Evolutionary conservation across 768 basidiomycete genomes (phyloP), one percentile per base, ranked within the genome.

Genomic region (Macrolepiota fuliginosa): DNA sequence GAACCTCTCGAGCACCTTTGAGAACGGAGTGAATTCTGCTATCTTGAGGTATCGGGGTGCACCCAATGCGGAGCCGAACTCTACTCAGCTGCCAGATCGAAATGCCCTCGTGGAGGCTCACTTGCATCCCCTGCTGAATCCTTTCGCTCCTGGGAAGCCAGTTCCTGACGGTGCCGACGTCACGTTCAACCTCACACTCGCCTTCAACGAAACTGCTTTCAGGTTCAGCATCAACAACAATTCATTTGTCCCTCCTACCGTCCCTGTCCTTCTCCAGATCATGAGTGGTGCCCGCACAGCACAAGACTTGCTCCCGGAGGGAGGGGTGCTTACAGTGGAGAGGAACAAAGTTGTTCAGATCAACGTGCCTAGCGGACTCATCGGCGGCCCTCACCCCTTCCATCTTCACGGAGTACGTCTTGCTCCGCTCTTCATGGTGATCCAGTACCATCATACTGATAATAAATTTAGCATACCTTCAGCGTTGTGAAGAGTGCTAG

Each of bases 341-440:
- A 64, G 66, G 3, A 79, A 83, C 62, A 76, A 79, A 62, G 74
- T 78, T n/a, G 74, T 86, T 55, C 82, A 86, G 61, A 49, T 85
- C 15, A 73, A 74, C n/a, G 1, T 60, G 39, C 77, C 79, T 27
- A 77, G 77, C 35, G 71, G 67, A 24, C 25, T 69, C 1, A 63
- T 61, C 19, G 54, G 58, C 7, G 62, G 62, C 27, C 64, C 64
- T 35, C 81, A 82, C 61, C 80, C 80, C 0, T 76, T 81, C 68
- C 81, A 82, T 64, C 66, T 81, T 60, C 80, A 81, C 55, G 80
- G 80, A 1, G 78, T 81, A 71, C 63, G 77, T 68, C 40, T n/a
- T 13, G 3, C 40, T 13, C n/a, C 12, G 40, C 40, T 4, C n/a
- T 10, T 42, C 40, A 7, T 32, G 29, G 3, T 32, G 29, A 7